A percentile compares a stretch with the other conserved stretches of the same genome.
phyloP scores from a whole-genome alignment of 2,329 filamentous ascomycete species.

The Teratosphaeria zuluensis region DNA sequence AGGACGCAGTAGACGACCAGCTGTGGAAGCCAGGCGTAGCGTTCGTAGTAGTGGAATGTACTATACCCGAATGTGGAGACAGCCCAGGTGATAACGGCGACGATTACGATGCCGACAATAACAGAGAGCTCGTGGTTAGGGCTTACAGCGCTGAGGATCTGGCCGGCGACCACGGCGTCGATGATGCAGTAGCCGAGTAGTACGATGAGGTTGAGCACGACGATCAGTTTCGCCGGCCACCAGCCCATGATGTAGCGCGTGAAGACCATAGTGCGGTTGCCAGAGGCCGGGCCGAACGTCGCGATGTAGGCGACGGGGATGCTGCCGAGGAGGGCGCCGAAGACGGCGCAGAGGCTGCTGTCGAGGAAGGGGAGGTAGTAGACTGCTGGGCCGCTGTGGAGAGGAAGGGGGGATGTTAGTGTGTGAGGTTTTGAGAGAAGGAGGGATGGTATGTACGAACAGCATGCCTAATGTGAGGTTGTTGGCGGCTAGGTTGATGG shows the following conservation, averaged over 20 bases:
- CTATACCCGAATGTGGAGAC: conserved; percentile 60
- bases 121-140: conserved; percentile 49
- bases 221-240: conserved; percentile 55
- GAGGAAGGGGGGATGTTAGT: neutral
- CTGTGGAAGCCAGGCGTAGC: conserved; percentile 57
- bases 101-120: conserved; percentile 57
- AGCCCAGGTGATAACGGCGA: conserved; percentile 52
- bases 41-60: conserved; percentile 59
- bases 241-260: conserved; percentile 55
- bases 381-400: conserved; percentile 42
- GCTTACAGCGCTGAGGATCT: conserved; percentile 58
- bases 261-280: conserved; percentile 50
- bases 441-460: neutral
- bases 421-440: neutral
- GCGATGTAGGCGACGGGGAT: conserved; percentile 50
- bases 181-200: conserved; percentile 32
- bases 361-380: conserved; percentile 51
- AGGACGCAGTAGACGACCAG: conserved; percentile 52
- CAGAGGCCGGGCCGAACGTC: conserved; percentile 51
- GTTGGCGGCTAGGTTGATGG: conserved; percentile 53
- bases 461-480: conserved; percentile 57
- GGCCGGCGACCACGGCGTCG: conserved; percentile 49
- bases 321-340: conserved; percentile 48
- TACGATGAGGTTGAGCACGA: conserved; percentile 53
- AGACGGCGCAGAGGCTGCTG: conserved; percentile 45